Conservation (phyloP, 208 protist species). For the Crithidia expoeki region DNA sequence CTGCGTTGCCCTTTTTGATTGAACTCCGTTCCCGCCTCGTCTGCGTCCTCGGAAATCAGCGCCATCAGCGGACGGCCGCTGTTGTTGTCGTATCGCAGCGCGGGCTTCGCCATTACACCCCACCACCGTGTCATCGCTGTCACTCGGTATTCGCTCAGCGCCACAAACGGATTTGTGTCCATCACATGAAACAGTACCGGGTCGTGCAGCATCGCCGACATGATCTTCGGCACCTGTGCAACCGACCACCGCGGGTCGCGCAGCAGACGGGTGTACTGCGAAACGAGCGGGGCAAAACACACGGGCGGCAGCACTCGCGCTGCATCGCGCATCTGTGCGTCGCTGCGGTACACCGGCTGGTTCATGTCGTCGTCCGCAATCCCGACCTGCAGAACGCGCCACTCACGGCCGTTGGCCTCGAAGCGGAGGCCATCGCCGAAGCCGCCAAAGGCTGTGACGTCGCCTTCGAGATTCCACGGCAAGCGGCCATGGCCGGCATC, state of each 20-base stretch:
- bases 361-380: constrained; percentile 27
- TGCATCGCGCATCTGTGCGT: constrained; percentile 36
- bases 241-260: constrained; percentile 38
- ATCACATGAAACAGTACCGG: constrained; percentile 65
- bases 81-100: constrained; percentile 40
- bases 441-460: neutral
- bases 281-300: constrained; percentile 36
- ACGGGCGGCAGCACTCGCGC: constrained; percentile 39
- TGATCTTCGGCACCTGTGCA: constrained; percentile 44
- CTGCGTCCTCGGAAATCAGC: neutral
- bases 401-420: constrained; percentile 36
- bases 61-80: constrained; percentile 19
- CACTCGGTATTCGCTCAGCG: constrained; percentile 56
- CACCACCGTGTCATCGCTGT: constrained; percentile 71
- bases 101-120: constrained; percentile 34
- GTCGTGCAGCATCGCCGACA: constrained; percentile 66
- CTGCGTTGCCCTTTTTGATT: neutral
- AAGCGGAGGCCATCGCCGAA: constrained; percentile 26
- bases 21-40: neutral
- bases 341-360: constrained; percentile 26
- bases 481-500: constrained; percentile 6
- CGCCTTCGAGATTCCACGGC: constrained; percentile 22
- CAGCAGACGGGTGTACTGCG: constrained; percentile 42
- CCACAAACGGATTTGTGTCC: constrained; percentile 44
- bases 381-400: constrained; percentile 32